These are phyloP conservation scores for Aspergillus sclerotioniger DNA, from an alignment of 495 filamentous ascomycete species.

Conservation along the genomic window DNA sequence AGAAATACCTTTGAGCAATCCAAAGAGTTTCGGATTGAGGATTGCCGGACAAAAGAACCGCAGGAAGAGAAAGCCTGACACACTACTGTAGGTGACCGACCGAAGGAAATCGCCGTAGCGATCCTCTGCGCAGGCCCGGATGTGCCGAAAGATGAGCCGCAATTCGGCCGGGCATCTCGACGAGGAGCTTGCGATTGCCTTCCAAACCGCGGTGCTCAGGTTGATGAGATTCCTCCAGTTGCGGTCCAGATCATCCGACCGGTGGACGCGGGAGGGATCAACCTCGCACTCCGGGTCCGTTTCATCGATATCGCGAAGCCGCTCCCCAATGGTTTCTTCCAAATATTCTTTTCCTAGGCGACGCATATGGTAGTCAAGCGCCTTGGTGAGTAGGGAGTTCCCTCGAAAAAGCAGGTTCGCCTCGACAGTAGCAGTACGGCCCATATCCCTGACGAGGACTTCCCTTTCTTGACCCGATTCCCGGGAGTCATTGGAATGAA, in stretches of 20 bases:
- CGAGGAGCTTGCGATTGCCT: conserved; percentile 70
- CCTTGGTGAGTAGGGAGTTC: conserved; percentile 91
- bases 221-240: conserved; percentile 81
- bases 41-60: conserved; percentile 96
- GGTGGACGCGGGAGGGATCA: conserved; percentile 70
- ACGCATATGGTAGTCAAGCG: conserved; percentile 93
- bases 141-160: conserved; percentile 84
- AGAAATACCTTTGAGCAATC: conserved; percentile 70
- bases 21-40: conserved; percentile 94
- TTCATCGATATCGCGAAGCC: conserved; percentile 80
- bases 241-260: conserved; percentile 70
- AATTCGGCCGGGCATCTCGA: conserved; percentile 79
- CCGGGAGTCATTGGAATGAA: conserved; percentile 76
- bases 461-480: conserved; percentile 61
- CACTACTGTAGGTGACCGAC: conserved; percentile 91
- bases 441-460: conserved; percentile 57
- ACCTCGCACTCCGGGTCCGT: conserved; percentile 92
- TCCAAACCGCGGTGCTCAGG: conserved; percentile 81
- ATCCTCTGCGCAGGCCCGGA: conserved; percentile 91
- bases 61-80: conserved; percentile 94
- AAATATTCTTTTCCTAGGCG: conserved; percentile 91
- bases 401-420: conserved; percentile 95
- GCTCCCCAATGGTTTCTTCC: conserved; percentile 81
- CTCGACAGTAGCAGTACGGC: conserved; percentile 62
- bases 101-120: conserved; percentile 93